A percentile compares a stretch with the other conserved stretches of the same genome.
phyloP scores from a whole-genome alignment of 148 eudicot species.

The Pouteria glomerata region DNA sequence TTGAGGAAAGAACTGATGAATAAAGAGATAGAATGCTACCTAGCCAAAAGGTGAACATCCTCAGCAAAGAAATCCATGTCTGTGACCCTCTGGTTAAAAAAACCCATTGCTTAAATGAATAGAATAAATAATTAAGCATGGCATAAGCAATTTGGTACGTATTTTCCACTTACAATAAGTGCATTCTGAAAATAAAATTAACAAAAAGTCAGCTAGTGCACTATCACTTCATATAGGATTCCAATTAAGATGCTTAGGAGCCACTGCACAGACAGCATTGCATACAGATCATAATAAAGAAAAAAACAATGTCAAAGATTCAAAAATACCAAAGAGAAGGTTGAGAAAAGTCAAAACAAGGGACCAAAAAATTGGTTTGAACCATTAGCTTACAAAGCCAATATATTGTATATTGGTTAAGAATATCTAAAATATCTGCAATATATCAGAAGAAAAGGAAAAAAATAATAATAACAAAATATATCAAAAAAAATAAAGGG shows the following conservation, averaged over 20 bases:
- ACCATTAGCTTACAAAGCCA: neutral
- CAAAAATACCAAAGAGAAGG: neutral
- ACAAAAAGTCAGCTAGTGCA: neutral
- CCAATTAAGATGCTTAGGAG: neutral
- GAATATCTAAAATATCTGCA: too few relatives aligned
- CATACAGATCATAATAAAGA: neutral
- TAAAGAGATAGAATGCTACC: constrained; percentile 38
- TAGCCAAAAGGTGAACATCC: constrained; percentile 97
- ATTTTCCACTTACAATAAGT: neutral
- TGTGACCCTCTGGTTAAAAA: constrained; percentile 74
- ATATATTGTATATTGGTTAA: too few relatives aligned
- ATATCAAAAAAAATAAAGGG: too few relatives aligned
- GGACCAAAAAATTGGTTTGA: neutral
- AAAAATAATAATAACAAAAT: too few relatives aligned
- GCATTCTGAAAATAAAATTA: neutral
- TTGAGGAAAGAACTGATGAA: neutral
- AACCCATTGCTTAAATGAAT: neutral
- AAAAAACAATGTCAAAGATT: neutral
- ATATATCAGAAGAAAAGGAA: too few relatives aligned
- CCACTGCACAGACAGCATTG: neutral
- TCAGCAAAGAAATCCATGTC: constrained; percentile 99
- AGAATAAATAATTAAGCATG: neutral
- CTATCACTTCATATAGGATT: constrained; percentile 1
- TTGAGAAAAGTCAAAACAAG: neutral
- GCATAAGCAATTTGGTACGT: neutral